Percentiles rank a stretch among this genome's conserved stretches.
phyloP scores from a whole-genome alignment of 208 protist genomes.

The Leptomonas pyrrhocoris region DNA sequence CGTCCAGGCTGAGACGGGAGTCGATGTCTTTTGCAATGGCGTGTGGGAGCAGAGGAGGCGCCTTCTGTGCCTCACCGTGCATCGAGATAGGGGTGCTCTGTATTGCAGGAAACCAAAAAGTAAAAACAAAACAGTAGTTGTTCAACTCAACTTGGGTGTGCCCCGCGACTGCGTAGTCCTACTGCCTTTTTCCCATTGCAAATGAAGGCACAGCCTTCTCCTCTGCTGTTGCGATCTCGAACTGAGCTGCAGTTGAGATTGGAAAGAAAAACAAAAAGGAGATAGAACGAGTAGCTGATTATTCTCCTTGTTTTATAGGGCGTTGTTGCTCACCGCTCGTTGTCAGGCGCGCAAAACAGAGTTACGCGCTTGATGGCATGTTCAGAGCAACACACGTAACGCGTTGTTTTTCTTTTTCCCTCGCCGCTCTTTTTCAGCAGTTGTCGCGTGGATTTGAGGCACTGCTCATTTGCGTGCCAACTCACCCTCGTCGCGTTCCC shows the following conservation, averaged over 20 bases:
- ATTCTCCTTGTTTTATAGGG: too few relatives aligned
- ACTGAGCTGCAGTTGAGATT: too few relatives aligned
- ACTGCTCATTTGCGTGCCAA: too few relatives aligned
- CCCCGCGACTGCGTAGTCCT: not conserved
- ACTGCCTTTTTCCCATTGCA: not conserved
- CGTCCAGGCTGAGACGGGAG: constrained; percentile 42
- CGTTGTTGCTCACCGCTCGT: too few relatives aligned
- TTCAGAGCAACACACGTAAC: too few relatives aligned
- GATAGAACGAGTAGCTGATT: not conserved
- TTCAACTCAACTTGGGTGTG: not conserved
- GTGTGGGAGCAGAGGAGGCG: constrained; percentile 34
- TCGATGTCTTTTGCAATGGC: constrained; percentile 49
- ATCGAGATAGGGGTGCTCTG: not conserved
- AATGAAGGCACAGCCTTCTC: not conserved
- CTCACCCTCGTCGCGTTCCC: too few relatives aligned
- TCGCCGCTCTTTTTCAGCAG: too few relatives aligned
- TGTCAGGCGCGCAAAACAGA: too few relatives aligned
- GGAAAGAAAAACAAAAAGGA: not conserved
- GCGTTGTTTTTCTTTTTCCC: too few relatives aligned
- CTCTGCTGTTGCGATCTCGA: not conserved
- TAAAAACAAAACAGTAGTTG: not conserved
- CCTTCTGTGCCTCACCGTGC: not conserved
- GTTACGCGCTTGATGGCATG: too few relatives aligned
- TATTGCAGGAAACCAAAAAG: not conserved
- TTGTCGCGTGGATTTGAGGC: too few relatives aligned